Evolutionary conservation across 75 land plant species (phyloP).

Genomic region (Pseudotsuga menziesii): DNA sequence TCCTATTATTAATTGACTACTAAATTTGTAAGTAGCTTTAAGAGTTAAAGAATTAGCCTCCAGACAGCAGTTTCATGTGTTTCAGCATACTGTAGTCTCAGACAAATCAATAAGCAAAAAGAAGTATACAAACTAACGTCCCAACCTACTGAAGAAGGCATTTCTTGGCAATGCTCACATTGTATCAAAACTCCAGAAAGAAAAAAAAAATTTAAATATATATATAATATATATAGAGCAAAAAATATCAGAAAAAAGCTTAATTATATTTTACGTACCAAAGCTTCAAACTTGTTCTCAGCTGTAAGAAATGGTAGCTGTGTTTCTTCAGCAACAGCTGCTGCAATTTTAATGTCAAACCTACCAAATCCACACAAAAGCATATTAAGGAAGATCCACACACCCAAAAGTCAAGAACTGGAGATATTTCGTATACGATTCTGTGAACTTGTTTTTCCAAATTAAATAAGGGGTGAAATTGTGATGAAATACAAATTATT

Average conservation of each 20-base stretch:
- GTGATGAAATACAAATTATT: neutral
- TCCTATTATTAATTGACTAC: neutral
- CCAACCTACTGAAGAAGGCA: neutral
- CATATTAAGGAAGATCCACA: neutral
- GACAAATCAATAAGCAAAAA: neutral
- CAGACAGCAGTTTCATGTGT: neutral
- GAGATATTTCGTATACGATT: neutral
- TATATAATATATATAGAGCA: too few species aligned
- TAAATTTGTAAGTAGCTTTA: neutral
- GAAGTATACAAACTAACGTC: neutral
- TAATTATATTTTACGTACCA: slow-evolving; percentile 35
- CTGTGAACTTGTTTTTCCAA: neutral
- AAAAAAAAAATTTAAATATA: too few species aligned
- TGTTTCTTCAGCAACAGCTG: slow-evolving; percentile 89
- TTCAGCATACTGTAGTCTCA: neutral
- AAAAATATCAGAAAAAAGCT: neutral
- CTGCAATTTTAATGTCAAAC: slow-evolving; percentile 96
- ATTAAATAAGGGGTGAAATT: neutral
- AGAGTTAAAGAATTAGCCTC: neutral
- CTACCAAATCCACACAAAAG: slow-evolving; percentile 18
- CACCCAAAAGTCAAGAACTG: neutral
- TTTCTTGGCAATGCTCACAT: neutral
- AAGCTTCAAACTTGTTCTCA: slow-evolving; percentile 97
- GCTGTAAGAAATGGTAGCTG: slow-evolving; percentile 88
- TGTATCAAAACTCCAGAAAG: neutral